These are phyloP conservation scores for Endothia cerciana DNA, from an alignment of 2,329 filamentous ascomycete species.

Conservation along the genomic window DNA sequence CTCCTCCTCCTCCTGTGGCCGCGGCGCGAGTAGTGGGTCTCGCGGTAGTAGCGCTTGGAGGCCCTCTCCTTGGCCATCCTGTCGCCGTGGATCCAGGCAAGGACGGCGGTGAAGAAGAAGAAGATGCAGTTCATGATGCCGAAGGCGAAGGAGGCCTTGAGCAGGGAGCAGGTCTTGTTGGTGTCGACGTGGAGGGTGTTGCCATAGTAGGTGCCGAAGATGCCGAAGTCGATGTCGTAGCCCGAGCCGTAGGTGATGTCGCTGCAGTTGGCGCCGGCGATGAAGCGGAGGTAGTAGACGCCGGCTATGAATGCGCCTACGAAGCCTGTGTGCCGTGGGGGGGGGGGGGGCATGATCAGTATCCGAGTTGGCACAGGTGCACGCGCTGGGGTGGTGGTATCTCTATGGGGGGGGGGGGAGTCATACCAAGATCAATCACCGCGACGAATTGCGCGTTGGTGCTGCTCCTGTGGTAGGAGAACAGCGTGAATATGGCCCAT, in stretches of 20 bases:
- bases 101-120: slow-evolving; percentile 76
- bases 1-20: slow-evolving; percentile 47
- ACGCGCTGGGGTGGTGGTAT: not conserved
- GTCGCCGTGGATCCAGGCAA: slow-evolving; percentile 66
- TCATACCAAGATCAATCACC: slow-evolving; percentile 57
- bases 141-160: slow-evolving; percentile 88
- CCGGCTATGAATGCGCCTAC: slow-evolving; percentile 66
- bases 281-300: slow-evolving; percentile 63
- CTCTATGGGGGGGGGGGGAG: not conserved
- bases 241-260: slow-evolving; percentile 52
- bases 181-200: slow-evolving; percentile 57
- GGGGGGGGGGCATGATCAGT: not conserved
- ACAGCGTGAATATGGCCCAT: slow-evolving; percentile 68
- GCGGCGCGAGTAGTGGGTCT: slow-evolving; percentile 53
- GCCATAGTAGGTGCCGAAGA: slow-evolving; percentile 60
- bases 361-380: not conserved
- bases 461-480: slow-evolving; percentile 66
- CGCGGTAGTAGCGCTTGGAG: slow-evolving; percentile 43
- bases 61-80: slow-evolving; percentile 41
- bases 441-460: slow-evolving; percentile 65
- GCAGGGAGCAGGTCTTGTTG: slow-evolving; percentile 84
- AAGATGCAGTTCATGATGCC: slow-evolving; percentile 86
- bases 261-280: slow-evolving; percentile 69
- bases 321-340: slow-evolving; percentile 46
- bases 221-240: slow-evolving; percentile 64